These are phyloP conservation scores for Croton setiger DNA, from an alignment of 441 rosid genomes.

Conservation along the genomic window DNA sequence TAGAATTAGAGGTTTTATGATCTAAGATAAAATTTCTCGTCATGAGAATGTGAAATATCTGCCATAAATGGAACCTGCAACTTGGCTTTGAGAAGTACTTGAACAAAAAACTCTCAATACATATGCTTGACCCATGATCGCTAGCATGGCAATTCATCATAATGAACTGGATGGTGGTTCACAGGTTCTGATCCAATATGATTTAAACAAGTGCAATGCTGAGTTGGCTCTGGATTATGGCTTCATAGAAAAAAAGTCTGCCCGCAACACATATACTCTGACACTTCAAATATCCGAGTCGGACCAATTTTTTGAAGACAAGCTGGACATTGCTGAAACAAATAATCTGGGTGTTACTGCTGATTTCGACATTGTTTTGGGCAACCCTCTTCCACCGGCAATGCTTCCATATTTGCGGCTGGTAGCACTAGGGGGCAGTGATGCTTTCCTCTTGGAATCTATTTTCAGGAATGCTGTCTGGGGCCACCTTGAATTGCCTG, in stretches of 20 bases:
- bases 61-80: not conserved
- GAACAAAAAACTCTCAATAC: not conserved
- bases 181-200: constrained; percentile 86
- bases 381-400: constrained; percentile 60
- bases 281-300: constrained; percentile 70
- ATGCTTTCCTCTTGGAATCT: constrained; percentile 88
- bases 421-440: constrained; percentile 77
- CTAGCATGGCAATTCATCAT: constrained; percentile 3
- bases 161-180: constrained; percentile 17
- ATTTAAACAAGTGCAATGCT: constrained; percentile 77
- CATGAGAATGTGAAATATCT: not conserved
- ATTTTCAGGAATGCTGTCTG: constrained; percentile 74
- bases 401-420: constrained; percentile 77
- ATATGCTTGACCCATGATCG: constrained; percentile 1
- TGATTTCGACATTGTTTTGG: constrained; percentile 59
- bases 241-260: constrained; percentile 60
- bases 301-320: constrained; percentile 67
- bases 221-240: constrained; percentile 95
- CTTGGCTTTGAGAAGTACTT: not conserved
- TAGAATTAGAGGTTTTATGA: not conserved
- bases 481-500: constrained; percentile 84
- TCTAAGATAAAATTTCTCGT: not conserved
- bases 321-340: constrained; percentile 82
- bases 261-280: constrained; percentile 65
- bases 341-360: constrained; percentile 69